Base-by-base conservation (phyloP, 2,329 filamentous ascomycete genomes). In the Volutella citrinella region DNA sequence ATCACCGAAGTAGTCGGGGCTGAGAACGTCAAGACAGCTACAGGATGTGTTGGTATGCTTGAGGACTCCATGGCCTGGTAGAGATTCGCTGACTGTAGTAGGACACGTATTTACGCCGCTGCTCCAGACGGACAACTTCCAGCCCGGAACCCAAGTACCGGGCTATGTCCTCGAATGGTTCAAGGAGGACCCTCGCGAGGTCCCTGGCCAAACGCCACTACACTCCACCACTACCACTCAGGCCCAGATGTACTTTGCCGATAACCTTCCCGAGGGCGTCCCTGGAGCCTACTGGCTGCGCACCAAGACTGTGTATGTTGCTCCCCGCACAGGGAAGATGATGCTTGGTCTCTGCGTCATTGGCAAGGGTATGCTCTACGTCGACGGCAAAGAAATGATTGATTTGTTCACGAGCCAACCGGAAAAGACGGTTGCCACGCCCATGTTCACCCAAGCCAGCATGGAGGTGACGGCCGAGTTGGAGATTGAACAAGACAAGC, bases 381-480 rank as follows among this genome's bases (percentile, higher is more conserved):
- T 63, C 27, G 52, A 61, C 36, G 56, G 46, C 16, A 36, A 53
- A 36, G 38, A 57, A 4, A 30, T 58, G 3, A 52, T 60, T 18
- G 48, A 55, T 3, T 49, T 56, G 16, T 49, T 47, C 3, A 50
- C 51, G 12, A 42, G 40, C 22, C 54, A 60, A 28, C 45, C 45
- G 10, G 44, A 48, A 23, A 60, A 54, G 23, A 58, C 52, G 14
- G 29, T 31, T 15, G 23, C 28, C 20, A 54, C 34, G 10, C 28
- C 56, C 28, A 61, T 63, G 33, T 56, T 65, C 33, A 48, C 51
- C 13, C 51, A 46, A 17, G 52, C 52, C 3, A 57, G 52, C 4
- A 47, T 52, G 19, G 58, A 61, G 37, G 48, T 52, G 36, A 15
- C 9, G 8, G 48, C 45, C 2, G 34, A 28, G 7, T 6, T 43